Evolutionary conservation across 176 grass and related monocot genomes (phyloP).

Genomic region (Lolium multiflorum): DNA sequence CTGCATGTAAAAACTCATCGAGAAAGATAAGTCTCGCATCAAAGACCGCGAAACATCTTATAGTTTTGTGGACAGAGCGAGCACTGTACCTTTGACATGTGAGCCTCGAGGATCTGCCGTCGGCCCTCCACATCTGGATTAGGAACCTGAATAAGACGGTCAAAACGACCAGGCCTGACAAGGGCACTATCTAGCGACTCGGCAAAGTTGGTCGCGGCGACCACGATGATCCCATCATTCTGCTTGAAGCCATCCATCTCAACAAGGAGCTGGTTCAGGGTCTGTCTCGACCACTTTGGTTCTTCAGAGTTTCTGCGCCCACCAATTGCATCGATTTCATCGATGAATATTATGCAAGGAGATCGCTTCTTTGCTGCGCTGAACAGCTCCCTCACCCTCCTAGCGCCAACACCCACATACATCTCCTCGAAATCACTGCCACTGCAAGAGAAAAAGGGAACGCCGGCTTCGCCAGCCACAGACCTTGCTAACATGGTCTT

Average conservation of each 20-base stretch:
- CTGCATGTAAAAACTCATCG: conserved; percentile 30
- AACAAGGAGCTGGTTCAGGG: conserved; percentile 1
- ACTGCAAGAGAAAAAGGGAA: too few relatives aligned
- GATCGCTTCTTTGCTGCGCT: too few relatives aligned
- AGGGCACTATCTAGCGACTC: conserved; percentile 52
- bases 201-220: conserved; percentile 57
- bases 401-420: too few relatives aligned
- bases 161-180: conserved; percentile 84
- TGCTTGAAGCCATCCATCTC: conserved; percentile 16
- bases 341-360: too few relatives aligned
- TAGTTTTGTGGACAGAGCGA: not conserved
- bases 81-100: conserved; percentile 78
- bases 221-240: not conserved
- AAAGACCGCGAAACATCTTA: not conserved
- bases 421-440: too few relatives aligned
- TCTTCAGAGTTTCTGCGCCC: not conserved
- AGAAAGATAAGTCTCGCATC: not conserved
- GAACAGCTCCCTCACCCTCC: too few relatives aligned
- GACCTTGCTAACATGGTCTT: too few relatives aligned
- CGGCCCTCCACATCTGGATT: conserved; percentile 89
- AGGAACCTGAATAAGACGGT: conserved; percentile 75
- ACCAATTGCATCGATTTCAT: not conserved
- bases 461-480: too few relatives aligned
- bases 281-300: not conserved
- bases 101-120: conserved; percentile 74